phyloP scores from a whole-genome alignment of 805 yeast genomes.

The Saturnispora galanensis region DNA sequence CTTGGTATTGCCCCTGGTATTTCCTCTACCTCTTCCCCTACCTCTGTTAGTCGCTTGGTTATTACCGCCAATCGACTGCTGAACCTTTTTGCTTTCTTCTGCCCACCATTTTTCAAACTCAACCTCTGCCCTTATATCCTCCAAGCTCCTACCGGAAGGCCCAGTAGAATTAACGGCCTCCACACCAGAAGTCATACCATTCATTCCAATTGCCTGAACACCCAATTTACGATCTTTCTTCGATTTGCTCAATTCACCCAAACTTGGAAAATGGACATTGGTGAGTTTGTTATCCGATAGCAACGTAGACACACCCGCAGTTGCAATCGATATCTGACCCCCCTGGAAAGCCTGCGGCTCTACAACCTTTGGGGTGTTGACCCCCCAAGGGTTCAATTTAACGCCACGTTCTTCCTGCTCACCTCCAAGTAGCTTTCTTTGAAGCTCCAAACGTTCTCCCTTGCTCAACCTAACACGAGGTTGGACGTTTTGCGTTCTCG shows the following conservation, averaged over 20 bases:
- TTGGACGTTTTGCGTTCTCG: conserved; percentile 1
- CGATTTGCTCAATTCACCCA: conserved; percentile 9
- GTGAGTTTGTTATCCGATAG: conserved; percentile 35
- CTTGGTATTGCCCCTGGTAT: not conserved
- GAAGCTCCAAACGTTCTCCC: conserved; percentile 12
- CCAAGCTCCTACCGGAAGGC: conserved; percentile 29
- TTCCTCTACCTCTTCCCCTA: not conserved
- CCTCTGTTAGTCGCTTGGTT: conserved; percentile 6
- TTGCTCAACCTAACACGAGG: conserved; percentile 13
- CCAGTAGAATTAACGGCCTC: too few relatives aligned
- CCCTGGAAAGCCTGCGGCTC: not conserved
- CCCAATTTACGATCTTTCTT: not conserved
- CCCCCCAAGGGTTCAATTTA: conserved; percentile 10
- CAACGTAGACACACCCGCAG: conserved; percentile 11
- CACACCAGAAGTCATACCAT: not conserved
- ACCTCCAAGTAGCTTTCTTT: conserved; percentile 3
- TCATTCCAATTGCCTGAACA: not conserved
- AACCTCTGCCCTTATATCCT: conserved; percentile 71
- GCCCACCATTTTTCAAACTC: conserved; percentile 88
- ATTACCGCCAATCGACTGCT: conserved; percentile 26
- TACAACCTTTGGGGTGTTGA: conserved; percentile 9
- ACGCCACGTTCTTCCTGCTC: conserved; percentile 3
- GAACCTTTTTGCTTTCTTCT: conserved; percentile 61
- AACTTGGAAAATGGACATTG: conserved; percentile 16
- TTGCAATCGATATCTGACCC: conserved; percentile 1